Evolutionary conservation across 495 filamentous ascomycete species (phyloP).

Genomic region (Daldinia grandis): DNA sequence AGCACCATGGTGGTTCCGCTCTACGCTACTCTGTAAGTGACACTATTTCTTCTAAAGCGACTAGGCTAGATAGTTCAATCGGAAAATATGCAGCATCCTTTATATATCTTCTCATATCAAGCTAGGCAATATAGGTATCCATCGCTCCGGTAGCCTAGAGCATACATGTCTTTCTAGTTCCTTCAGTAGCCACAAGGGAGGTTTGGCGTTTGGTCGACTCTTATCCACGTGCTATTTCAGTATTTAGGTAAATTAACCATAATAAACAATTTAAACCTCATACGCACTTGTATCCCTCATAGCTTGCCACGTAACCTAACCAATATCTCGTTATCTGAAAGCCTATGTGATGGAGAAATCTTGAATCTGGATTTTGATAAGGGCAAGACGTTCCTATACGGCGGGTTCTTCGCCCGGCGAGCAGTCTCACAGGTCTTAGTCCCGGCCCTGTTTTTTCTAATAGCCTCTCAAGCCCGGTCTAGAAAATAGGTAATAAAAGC

Average conservation of each 20-base stretch:
- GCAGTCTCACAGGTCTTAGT: neutral
- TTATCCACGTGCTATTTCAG: too few species aligned
- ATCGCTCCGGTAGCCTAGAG: neutral
- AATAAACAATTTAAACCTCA: neutral
- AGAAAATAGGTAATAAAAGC: neutral
- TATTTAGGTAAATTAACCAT: too few species aligned
- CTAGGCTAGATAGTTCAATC: too few species aligned
- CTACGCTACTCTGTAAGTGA: too few species aligned
- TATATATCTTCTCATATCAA: too few species aligned
- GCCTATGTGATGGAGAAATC: neutral
- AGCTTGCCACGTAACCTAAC: too few species aligned
- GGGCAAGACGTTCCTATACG: neutral
- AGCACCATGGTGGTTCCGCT: too few species aligned
- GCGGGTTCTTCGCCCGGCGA: neutral
- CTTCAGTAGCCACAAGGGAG: neutral
- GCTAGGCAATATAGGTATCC: too few species aligned
- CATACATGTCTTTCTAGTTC: too few species aligned
- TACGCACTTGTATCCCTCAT: neutral
- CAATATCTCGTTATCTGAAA: too few species aligned
- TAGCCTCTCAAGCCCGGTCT: neutral
- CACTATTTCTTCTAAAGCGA: too few species aligned
- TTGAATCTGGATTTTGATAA: neutral
- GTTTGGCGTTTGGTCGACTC: neutral
- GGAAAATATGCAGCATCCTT: too few species aligned
- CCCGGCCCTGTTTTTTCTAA: neutral